Evolutionary conservation across 1,139 yeast genomes (phyloP), one percentile per base, ranked within the genome.

Genomic region (Geotrichum bryndzae): DNA sequence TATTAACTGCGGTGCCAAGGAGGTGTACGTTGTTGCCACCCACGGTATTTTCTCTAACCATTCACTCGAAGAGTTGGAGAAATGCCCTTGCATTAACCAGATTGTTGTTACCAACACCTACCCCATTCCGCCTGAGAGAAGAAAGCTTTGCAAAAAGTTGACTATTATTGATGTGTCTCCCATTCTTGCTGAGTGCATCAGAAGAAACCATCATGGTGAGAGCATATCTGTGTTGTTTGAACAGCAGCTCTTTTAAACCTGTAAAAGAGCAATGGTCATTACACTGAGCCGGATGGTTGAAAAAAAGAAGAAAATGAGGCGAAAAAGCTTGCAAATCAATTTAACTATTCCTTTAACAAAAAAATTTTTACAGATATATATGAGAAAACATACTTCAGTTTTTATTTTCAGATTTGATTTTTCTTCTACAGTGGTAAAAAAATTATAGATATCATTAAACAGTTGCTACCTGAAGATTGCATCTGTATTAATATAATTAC

Each of bases 191-290:
- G 99, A 95, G 78, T 94, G 98, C 77, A 94, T 95, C 66, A 86
- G 99, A 79, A 88, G 99, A 79, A 97, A 94, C 74, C 99, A 95
- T 75, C 92, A 92, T 70, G 99, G 98, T 73, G 98, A 92, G 78
- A 87, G 96, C 66, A 92, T 92, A 66, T 88, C 96, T 46, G 96
- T 91, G 50, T 79, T 92, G 69, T 92, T 92, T 73, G 96, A 91
- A 74, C 90, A 96, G 48, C 48, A 68, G 87, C 90, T 61, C 1
- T 57, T 51, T 45, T 52, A 41, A 41, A 18, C 22, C 23, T n/a
- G 23, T 18, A n/a, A 41, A 41, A 41, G 10, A n/a, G 8, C 18
- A 1, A 18, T 15, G 31, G 6, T 4, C 15, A 22, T 51, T 8
- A 27, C 25, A 27, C 4, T n/a, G 18, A 25, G n/a, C 5, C 18